phyloP scores from a whole-genome alignment of 2,329 filamentous ascomycete genomes.

The Stagonosporopsis vannaccii region DNA sequence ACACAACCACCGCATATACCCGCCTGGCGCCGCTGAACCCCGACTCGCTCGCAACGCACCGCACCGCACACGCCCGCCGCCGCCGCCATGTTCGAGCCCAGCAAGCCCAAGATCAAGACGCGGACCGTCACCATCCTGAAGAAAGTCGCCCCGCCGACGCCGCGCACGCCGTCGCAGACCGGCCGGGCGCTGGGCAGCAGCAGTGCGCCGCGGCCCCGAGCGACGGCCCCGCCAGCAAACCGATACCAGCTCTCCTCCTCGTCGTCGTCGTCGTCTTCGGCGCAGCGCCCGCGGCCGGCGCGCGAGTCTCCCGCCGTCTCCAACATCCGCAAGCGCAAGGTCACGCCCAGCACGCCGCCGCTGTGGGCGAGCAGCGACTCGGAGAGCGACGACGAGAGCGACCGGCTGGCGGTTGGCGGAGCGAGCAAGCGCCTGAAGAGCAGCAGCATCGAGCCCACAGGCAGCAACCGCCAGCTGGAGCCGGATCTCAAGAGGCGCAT shows the following conservation, averaged over 20 bases:
- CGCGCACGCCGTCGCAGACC: conserved; percentile 15
- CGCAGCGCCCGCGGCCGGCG: conserved; percentile 23
- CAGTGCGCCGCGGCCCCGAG: conserved; percentile 17
- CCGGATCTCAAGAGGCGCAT: conserved; percentile 46
- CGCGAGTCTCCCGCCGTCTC: conserved; percentile 39
- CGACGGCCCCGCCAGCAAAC: conserved; percentile 31
- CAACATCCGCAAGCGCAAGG: conserved; percentile 44
- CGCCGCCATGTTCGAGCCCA: conserved; percentile 38
- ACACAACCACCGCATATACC: not conserved
- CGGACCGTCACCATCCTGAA: conserved; percentile 43
- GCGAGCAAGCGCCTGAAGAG: conserved; percentile 47
- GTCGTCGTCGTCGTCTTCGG: conserved; percentile 3
- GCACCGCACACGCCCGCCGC: not conserved
- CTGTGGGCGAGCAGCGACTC: conserved; percentile 44
- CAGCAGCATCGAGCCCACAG: conserved; percentile 46
- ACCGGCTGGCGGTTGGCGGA: conserved; percentile 35
- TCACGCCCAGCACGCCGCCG: conserved; percentile 44
- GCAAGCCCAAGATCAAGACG: conserved; percentile 45
- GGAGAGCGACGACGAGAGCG: conserved; percentile 38
- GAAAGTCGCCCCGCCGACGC: conserved; percentile 24
- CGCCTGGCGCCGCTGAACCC: conserved; percentile 1
- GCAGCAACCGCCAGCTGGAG: conserved; percentile 47
- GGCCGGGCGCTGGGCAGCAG: conserved; percentile 13
- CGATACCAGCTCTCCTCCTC: conserved; percentile 39
- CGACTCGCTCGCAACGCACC: conserved; percentile 3